Evolutionary conservation across 345 rosid species (phyloP).

Genomic region (Physaria fendleri): DNA sequence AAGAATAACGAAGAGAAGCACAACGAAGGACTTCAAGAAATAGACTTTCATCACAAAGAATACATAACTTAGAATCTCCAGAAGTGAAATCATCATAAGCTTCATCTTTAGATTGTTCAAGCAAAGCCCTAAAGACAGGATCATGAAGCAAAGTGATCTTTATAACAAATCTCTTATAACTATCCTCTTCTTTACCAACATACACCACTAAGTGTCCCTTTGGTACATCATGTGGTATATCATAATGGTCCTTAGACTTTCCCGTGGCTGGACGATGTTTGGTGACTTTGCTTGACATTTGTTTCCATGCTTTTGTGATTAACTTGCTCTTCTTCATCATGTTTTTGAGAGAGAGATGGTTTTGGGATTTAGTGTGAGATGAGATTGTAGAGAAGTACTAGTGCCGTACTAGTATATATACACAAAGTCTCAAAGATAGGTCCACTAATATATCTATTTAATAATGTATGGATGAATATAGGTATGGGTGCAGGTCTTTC

Average conservation of each 20-base stretch:
- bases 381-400: constrained; percentile 18
- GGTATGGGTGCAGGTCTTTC: constrained; percentile 5
- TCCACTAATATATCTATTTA: constrained; percentile 5
- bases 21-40: constrained; percentile 60
- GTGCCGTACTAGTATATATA: constrained; percentile 24
- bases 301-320: constrained; percentile 30
- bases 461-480: constrained; percentile 6
- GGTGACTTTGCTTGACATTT: constrained; percentile 19
- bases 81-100: constrained; percentile 47
- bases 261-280: not conserved
- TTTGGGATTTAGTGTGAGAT: constrained; percentile 10
- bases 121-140: constrained; percentile 66
- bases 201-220: constrained; percentile 81
- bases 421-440: constrained; percentile 11
- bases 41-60: constrained; percentile 65
- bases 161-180: constrained; percentile 59
- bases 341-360: not conserved
- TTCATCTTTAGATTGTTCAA: constrained; percentile 65
- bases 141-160: constrained; percentile 56
- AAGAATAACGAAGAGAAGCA: constrained; percentile 14
- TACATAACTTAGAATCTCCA: constrained; percentile 57
- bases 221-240: constrained; percentile 74
- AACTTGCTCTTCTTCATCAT: constrained; percentile 23
- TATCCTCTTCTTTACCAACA: constrained; percentile 49
- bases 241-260: not conserved